Base-by-base conservation (phyloP, 495 filamentous ascomycete genomes). In the Chaetomium tenue region DNA sequence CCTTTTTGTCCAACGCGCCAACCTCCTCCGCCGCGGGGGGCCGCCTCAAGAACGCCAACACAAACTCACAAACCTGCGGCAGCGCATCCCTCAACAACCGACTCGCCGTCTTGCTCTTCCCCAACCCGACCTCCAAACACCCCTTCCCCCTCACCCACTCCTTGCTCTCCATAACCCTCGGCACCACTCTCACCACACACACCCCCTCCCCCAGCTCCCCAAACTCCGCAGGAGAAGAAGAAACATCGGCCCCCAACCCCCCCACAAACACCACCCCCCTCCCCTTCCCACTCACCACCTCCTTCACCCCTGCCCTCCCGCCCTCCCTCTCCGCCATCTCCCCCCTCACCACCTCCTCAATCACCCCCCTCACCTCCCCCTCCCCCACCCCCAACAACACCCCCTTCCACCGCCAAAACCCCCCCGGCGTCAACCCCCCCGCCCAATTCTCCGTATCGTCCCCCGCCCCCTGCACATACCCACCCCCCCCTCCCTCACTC, bases 381-480 rank as follows among this genome's bases (percentile, higher is more conserved):
- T 96, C 91, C 0, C 82, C 58, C 0, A 88, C 83, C 0, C 66
- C 63, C 11, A 92, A 68, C 7, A 97, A 74, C 28, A 69, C 33
- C 2, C 81, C 77, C 30, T 75, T 76, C 63, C 93, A 81, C 39
- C 74, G 73, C 93, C 93, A 98, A 74, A 96, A 98, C 4, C 92
- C 65, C 2, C 74, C 75, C 12, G 93, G 84, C 11, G 89, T 93
- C 13, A 97, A 77, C 0, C 90, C 89, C 47, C 83, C 76, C 42
- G 91, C 87, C 94, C 94, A 98, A 46, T 86, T 88, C 76, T 98
- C 93, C 22, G 87, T 90, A 71, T 98, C 93, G 76, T 98, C 93
- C 6, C 88, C 93, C 15, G 93, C 92, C 26, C 94, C 94, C 75
- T 97, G 94, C 65, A 98, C 90, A 71, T 98, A 98, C 28, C 88